These are phyloP conservation scores for Pestalotiopsis sp. DNA, from an alignment of 2,329 filamentous ascomycete genomes.

Conservation along the genomic window DNA sequence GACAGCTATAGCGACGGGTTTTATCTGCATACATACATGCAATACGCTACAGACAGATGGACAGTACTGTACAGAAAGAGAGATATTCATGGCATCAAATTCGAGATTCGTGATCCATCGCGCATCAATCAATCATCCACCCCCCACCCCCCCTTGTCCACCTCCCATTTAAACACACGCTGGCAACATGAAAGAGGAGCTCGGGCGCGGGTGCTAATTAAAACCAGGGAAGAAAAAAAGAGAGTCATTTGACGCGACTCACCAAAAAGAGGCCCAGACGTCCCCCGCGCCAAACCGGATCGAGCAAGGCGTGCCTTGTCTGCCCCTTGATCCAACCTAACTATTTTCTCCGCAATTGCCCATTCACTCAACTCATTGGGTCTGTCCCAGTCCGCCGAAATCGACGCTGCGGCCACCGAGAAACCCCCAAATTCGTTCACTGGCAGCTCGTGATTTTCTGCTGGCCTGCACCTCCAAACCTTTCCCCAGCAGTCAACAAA, in stretches of 20 bases:
- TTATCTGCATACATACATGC: no score
- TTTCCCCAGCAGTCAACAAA: neutral
- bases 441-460: neutral
- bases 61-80: neutral
- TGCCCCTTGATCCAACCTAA: neutral
- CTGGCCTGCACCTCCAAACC: neutral
- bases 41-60: neutral
- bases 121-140: no score
- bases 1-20: neutral
- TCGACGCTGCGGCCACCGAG: no score
- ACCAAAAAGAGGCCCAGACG: neutral
- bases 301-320: neutral
- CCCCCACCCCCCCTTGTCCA: neutral
- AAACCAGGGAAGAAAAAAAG: neutral
- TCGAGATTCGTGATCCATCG: neutral
- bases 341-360: constrained; percentile 7
- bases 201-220: neutral
- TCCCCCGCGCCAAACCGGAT: neutral
- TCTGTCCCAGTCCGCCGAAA: neutral
- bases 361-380: neutral
- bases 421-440: no score
- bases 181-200: neutral
- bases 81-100: neutral
- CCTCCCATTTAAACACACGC: neutral
- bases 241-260: constrained; percentile 3